These are phyloP conservation scores for Auricularia heimuer DNA, from an alignment of 768 basidiomycete genomes.

Conservation along the genomic window DNA sequence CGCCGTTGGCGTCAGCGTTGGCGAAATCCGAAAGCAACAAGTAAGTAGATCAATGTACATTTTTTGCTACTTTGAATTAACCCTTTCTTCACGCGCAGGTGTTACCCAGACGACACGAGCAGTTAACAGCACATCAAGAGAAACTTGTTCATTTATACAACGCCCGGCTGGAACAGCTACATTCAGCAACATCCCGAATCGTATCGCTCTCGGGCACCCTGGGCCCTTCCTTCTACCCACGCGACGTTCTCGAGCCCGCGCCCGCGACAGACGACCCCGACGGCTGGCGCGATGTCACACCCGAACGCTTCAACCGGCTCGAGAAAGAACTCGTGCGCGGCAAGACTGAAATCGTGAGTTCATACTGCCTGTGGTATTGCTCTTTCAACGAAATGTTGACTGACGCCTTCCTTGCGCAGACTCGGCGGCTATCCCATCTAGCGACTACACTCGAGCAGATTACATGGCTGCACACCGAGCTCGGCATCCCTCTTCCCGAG, in stretches of 20 bases:
- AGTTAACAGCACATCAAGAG: constrained; percentile 62
- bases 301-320: constrained; percentile 67
- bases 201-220: constrained; percentile 47
- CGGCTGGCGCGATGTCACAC: constrained; percentile 60
- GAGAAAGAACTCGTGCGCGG: constrained; percentile 80
- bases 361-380: background rate
- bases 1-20: constrained; percentile 51
- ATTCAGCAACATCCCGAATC: constrained; percentile 59
- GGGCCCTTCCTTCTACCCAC: constrained; percentile 46
- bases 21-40: constrained; percentile 34
- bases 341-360: constrained; percentile 74
- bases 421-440: constrained; percentile 57
- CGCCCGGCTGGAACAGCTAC: constrained; percentile 67
- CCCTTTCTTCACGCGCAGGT: constrained; percentile 18
- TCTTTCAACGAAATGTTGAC: background rate
- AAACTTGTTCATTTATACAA: constrained; percentile 61
- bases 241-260: constrained; percentile 43
- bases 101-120: constrained; percentile 62
- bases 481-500: constrained; percentile 59
- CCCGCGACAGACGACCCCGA: constrained; percentile 26
- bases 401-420: constrained; percentile 26
- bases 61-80: background rate
- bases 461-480: constrained; percentile 73
- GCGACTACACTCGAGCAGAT: constrained; percentile 61
- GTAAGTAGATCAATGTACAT: constrained; percentile 45